Conservation (phyloP, 768 basidiomycete species). For the Mycena indigotica region DNA sequence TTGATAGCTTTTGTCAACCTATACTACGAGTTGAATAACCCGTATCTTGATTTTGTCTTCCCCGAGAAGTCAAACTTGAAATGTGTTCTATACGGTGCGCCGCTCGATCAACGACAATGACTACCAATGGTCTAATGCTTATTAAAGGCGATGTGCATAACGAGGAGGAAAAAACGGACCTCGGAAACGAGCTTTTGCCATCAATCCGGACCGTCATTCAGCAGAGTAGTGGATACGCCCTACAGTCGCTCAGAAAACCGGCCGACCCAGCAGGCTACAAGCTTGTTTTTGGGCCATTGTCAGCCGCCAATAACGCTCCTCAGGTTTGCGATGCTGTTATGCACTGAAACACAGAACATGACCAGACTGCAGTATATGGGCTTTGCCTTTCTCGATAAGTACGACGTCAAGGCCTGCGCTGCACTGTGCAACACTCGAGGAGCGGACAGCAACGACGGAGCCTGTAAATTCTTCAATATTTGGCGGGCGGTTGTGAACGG, state of each 20-base stretch:
- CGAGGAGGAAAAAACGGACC: conserved; percentile 20
- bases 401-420: conserved; percentile 21
- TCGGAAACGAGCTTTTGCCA: conserved; percentile 13
- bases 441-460: conserved; percentile 14
- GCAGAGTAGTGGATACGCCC: conserved; percentile 23
- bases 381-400: conserved; percentile 18
- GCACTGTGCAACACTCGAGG: conserved; percentile 12
- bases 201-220: conserved; percentile 14
- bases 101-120: neutral
- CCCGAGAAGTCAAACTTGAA: conserved; percentile 25
- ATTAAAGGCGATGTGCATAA: conserved; percentile 23
- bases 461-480: conserved; percentile 25
- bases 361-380: conserved; percentile 20
- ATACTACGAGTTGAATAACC: conserved; percentile 25
- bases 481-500: conserved; percentile 15
- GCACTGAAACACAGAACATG: neutral
- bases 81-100: conserved; percentile 21
- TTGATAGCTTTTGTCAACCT: conserved; percentile 22
- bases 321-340: conserved; percentile 11
- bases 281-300: conserved; percentile 25
- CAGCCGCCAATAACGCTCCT: conserved; percentile 25
- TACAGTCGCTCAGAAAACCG: conserved; percentile 10
- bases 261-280: conserved; percentile 22
- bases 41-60: conserved; percentile 22
- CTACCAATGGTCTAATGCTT: neutral